Evolutionary conservation across 495 filamentous ascomycete species (phyloP), one percentile per base, ranked within the genome.

Genomic region (Penicillium lividum): DNA sequence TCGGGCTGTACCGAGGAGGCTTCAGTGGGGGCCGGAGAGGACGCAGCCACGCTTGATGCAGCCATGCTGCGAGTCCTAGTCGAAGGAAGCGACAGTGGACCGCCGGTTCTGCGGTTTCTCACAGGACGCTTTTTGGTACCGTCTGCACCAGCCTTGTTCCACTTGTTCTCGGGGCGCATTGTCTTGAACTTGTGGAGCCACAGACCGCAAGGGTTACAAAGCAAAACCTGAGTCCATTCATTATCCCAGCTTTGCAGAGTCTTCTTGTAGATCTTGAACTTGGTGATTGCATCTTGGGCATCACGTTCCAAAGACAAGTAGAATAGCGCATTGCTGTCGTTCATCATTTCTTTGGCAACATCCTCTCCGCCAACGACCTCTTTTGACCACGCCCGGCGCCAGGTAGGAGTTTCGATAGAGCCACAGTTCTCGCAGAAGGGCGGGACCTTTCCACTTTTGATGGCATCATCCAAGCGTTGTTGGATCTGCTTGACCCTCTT

Each of bases 181-280:
- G 70, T 78, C 66, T 89, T 92, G 67, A 87, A 90, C 62, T 96
- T 97, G 43, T 86, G 84, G 57, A 97, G 83, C 92, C 92, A 98
- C 33, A 98, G 82, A 13, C 94, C 94, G 65, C 94, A 98, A 63
- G 94, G 92, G 74, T 98, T 98, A 77, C 94, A 98, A 27, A 97
- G 82, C 18, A 89, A 75, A 30, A 91, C 78, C 55, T 88, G 83
- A 10, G 76, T 80, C 73, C 85, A 96, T 13, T 80, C 81, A 30
- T 82, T 79, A 63, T 87, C 86, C 33, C 79, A 79, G 34, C 89
- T 86, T 7, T 73, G 78, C 3, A 92, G 71, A n/a, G 78, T 83
- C 74, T 92, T 93, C 75, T 94, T 95, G 72, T 89, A 84, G 18
- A 91, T 72, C 52, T 86, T 81, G 69, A 89, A 91, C 50, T 77